phyloP scores from a whole-genome alignment of 2,329 filamentous ascomycete genomes.

The Hyphodiscus sp. region DNA sequence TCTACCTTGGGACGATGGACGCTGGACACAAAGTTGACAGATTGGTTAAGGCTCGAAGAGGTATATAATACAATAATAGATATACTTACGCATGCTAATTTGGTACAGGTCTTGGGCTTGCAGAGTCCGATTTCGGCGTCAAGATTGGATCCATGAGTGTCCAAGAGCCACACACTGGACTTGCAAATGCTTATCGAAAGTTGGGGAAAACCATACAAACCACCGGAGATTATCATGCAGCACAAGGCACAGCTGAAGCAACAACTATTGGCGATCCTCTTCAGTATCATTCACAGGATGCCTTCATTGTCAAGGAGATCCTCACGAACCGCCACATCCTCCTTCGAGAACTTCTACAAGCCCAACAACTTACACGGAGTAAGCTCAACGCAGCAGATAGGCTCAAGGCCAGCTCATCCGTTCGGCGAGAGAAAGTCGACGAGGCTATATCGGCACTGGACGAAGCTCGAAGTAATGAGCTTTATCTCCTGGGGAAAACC shows the following conservation, averaged over 20 bases:
- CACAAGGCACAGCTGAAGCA: constrained; percentile 92
- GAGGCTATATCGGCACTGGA: constrained; percentile 90
- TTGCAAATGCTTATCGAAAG: constrained; percentile 88
- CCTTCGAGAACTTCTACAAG: constrained; percentile 85
- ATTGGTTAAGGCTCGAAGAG: constrained; percentile 84
- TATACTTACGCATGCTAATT: constrained; percentile 27
- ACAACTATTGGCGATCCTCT: constrained; percentile 91
- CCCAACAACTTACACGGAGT: constrained; percentile 76
- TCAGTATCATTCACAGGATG: constrained; percentile 90
- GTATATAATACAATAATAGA: constrained; percentile 42
- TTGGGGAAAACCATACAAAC: constrained; percentile 90
- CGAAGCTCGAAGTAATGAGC: constrained; percentile 77
- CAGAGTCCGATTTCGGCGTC: constrained; percentile 88
- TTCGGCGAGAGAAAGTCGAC: constrained; percentile 92
- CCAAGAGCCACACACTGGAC: constrained; percentile 83
- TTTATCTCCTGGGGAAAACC: constrained; percentile 77
- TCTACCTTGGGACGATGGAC: constrained; percentile 94
- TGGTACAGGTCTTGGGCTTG: constrained; percentile 72
- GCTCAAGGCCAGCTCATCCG: constrained; percentile 77
- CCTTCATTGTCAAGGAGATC: constrained; percentile 97
- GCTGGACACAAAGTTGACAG: constrained; percentile 95
- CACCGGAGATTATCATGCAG: constrained; percentile 90
- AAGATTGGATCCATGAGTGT: constrained; percentile 82
- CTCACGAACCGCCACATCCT: constrained; percentile 96
- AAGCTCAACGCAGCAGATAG: constrained; percentile 83